Evolutionary conservation across 2,329 filamentous ascomycete genomes (phyloP), one percentile per base, ranked within the genome.

Genomic region (Ophiosphaerella korrae): DNA sequence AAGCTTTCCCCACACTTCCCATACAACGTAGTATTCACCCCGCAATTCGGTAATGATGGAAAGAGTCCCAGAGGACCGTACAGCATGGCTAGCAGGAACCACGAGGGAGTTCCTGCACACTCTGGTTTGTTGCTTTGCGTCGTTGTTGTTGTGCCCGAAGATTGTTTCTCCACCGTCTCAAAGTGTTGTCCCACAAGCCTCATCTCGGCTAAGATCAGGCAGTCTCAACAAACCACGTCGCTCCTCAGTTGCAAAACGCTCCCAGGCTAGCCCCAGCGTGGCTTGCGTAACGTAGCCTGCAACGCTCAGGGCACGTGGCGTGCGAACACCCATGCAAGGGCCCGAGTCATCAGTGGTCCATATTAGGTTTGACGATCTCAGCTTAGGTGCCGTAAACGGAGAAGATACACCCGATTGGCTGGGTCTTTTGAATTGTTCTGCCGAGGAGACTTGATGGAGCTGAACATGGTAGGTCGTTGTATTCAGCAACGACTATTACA

Each of bases 1-100:
- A 53, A 45, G 54, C 47, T 54, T 62, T 66, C 65, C 67, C 66
- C 66, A 63, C 64, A 65, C 52, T 55, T 63, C 53, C 57, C 58
- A 59, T 45, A 48, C 48, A 65, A 42, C 33, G 57, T 63, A 61
- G 53, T 58, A 62, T 58, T 44, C 41, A 42, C 63, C 64, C 66
- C 62, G 63, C 63, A 63, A 62, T 60, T 60, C 58, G 65, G 62
- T 58, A 63, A 55, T 57, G 54, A 52, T 57, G 45, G 48, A 50
- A 33, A 40, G 34, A n/a, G 45, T 46, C 33, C 46, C 43, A 35
- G 40, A 47, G 52, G 11, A 45, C 35, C 31, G 42, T 44, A 35
- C 29, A 42, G 32, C 23, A 45, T 16, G 16, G 35, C 44, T 18
- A 41, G 45, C 41, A 43, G 42, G 45, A 50, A 44, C 49, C 45